These are phyloP conservation scores for Aspergillus ustus DNA, from an alignment of 2,329 filamentous ascomycete genomes.

Conservation along the genomic window DNA sequence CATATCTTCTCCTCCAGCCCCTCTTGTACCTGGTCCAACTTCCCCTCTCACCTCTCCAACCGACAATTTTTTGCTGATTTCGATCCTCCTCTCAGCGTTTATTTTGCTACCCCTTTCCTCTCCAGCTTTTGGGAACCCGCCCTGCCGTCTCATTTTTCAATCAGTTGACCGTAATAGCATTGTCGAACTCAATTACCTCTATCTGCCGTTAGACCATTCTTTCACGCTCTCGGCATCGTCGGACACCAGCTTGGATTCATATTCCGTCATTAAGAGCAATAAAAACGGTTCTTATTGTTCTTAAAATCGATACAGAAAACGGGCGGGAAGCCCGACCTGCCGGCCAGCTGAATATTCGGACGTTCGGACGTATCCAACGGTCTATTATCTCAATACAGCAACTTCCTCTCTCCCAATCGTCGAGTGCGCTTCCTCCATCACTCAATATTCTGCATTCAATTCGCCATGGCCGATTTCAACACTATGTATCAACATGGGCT, in stretches of 20 bases:
- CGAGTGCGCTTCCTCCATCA: background rate
- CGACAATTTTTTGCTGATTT: background rate
- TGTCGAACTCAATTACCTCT: background rate
- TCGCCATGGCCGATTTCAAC: conserved; percentile 44
- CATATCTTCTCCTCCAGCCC: conserved; percentile 5
- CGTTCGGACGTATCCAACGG: background rate
- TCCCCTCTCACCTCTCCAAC: background rate
- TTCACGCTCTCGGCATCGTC: background rate
- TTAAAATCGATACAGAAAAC: conserved; percentile 29
- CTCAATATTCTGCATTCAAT: background rate
- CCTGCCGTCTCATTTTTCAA: background rate
- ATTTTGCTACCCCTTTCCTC: background rate
- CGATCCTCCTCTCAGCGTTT: background rate
- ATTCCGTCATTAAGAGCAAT: background rate
- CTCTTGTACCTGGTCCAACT: conserved; percentile 2
- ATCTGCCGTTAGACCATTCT: background rate
- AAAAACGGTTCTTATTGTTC: conserved; percentile 5
- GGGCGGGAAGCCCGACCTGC: conserved; percentile 41
- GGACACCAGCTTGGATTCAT: background rate
- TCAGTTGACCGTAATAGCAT: background rate
- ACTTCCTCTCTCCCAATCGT: background rate
- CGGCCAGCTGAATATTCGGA: background rate
- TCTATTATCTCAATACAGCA: background rate
- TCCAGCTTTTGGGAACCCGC: background rate
- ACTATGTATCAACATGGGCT: conserved; percentile 59